Evolutionary conservation across 352 stramenopile species (phyloP).

Genomic region (Globisporangium irregulare): DNA sequence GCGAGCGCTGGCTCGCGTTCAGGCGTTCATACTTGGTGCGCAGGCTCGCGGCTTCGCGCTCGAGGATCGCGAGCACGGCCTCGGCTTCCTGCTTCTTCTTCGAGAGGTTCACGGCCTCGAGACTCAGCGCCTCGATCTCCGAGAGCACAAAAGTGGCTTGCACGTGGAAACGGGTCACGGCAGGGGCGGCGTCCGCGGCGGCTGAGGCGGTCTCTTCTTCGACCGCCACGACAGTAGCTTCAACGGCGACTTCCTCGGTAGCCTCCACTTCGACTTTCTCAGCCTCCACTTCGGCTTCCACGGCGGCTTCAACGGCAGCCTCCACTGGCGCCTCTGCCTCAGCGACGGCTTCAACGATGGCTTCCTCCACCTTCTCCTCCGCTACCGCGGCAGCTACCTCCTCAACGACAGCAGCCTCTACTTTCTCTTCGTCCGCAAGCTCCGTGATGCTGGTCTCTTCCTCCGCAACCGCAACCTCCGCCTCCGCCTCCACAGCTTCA

Average conservation of each 20-base stretch:
- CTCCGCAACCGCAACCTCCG: slow-evolving; percentile 11
- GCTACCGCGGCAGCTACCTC: slow-evolving; percentile 4
- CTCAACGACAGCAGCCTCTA: slow-evolving; percentile 10
- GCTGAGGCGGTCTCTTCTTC: slow-evolving; percentile 16
- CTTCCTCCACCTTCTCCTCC: slow-evolving; percentile 5
- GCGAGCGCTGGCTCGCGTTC: slow-evolving; percentile 71
- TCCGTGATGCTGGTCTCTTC: slow-evolving; percentile 20
- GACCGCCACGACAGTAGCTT: slow-evolving; percentile 7
- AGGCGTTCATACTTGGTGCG: slow-evolving; percentile 82
- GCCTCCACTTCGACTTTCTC: slow-evolving; percentile 15
- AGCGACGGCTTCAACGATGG: slow-evolving; percentile 1
- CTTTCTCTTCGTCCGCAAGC: slow-evolving; percentile 17
- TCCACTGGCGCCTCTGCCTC: slow-evolving; percentile 15
- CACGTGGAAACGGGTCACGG: slow-evolving; percentile 60
- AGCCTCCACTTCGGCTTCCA: slow-evolving; percentile 11
- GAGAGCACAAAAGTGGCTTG: slow-evolving; percentile 68
- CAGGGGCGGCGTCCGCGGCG: slow-evolving; percentile 12
- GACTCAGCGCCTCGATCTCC: slow-evolving; percentile 72
- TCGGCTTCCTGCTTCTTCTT: slow-evolving; percentile 84
- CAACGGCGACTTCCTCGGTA: slow-evolving; percentile 7
- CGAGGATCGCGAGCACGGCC: slow-evolving; percentile 50
- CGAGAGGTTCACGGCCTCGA: slow-evolving; percentile 64
- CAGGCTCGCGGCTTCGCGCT: slow-evolving; percentile 71
- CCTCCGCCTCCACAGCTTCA: slow-evolving; percentile 20
- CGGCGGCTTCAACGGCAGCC: slow-evolving; percentile 7